Evolutionary conservation across 1,284 basidiomycete species (phyloP).

Genomic region (Cryptococcus sp.): DNA sequence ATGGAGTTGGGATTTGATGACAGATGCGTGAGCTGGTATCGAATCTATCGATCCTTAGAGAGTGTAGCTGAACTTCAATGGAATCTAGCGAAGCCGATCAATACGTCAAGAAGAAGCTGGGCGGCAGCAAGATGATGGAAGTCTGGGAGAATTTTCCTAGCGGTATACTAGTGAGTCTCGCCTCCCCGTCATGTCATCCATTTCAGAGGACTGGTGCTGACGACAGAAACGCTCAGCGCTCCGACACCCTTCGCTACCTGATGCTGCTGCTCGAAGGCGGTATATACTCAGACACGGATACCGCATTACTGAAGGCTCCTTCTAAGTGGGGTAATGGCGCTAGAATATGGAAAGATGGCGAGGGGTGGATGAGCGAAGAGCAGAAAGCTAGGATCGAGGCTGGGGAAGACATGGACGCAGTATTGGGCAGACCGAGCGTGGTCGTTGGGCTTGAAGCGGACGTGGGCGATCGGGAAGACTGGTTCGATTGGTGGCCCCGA

Average conservation of each 20-base stretch:
- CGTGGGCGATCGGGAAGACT: constrained; percentile 51
- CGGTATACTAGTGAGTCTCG: constrained; percentile 46
- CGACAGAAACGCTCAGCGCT: constrained; percentile 8
- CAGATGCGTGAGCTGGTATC: constrained; percentile 31
- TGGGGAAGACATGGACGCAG: constrained; percentile 28
- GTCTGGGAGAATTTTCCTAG: constrained; percentile 46
- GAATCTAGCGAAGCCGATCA: constrained; percentile 30
- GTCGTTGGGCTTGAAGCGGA: constrained; percentile 54
- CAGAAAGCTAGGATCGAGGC: constrained; percentile 21
- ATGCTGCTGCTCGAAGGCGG: constrained; percentile 49
- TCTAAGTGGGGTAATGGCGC: constrained; percentile 41
- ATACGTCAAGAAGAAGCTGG: constrained; percentile 30
- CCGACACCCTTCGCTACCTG: constrained; percentile 46
- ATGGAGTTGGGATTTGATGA: constrained; percentile 46
- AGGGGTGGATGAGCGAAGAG: constrained; percentile 37
- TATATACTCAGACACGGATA: constrained; percentile 54
- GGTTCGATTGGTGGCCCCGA: constrained; percentile 52
- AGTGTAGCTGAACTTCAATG: too few relatives aligned
- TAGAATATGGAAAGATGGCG: constrained; percentile 36
- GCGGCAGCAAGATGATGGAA: constrained; percentile 27
- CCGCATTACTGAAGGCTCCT: constrained; percentile 42
- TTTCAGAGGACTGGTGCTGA: background rate
- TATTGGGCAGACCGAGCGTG: constrained; percentile 44
- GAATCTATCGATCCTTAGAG: too few relatives aligned
- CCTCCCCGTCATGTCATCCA: background rate